Evolutionary conservation across 2,329 filamentous ascomycete genomes (phyloP).

Genomic region (Alternaria arborescens): DNA sequence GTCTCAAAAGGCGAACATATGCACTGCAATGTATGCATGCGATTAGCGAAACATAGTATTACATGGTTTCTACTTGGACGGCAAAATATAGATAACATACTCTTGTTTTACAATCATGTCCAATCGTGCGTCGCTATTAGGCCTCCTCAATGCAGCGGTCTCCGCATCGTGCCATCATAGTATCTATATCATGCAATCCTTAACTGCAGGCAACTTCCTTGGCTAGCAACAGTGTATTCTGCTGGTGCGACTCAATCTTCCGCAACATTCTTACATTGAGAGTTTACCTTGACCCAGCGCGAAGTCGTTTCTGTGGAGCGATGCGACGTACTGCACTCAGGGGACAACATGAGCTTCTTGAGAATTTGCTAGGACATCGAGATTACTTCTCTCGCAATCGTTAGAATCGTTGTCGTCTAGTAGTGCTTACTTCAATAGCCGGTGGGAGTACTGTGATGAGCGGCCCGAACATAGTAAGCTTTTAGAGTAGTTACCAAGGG

Average conservation of each 20-base stretch:
- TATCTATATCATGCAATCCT: accelerated
- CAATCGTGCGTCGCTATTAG: not conserved
- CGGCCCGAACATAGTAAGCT: not conserved
- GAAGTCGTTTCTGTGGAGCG: not conserved
- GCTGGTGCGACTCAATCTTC: not conserved
- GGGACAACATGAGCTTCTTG: not conserved
- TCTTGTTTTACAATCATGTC: not conserved
- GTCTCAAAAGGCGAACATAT: not conserved
- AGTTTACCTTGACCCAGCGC: not conserved
- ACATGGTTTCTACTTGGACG: not conserved
- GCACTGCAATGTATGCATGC: not conserved
- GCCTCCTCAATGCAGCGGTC: not conserved
- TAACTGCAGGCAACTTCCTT: accelerated
- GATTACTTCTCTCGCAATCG: not conserved
- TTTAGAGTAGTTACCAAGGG: not conserved
- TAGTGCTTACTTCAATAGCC: not conserved
- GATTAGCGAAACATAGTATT: not conserved
- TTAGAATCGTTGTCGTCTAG: not conserved
- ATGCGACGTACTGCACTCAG: not conserved
- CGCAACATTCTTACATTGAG: not conserved
- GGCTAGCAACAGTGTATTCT: not conserved
- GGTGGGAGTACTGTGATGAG: not conserved
- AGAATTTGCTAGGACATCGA: not conserved
- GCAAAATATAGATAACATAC: not conserved
- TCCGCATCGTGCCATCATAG: not conserved